phyloP scores from a whole-genome alignment of 345 rosid genomes.

The Eucalyptus lansdowneana region DNA sequence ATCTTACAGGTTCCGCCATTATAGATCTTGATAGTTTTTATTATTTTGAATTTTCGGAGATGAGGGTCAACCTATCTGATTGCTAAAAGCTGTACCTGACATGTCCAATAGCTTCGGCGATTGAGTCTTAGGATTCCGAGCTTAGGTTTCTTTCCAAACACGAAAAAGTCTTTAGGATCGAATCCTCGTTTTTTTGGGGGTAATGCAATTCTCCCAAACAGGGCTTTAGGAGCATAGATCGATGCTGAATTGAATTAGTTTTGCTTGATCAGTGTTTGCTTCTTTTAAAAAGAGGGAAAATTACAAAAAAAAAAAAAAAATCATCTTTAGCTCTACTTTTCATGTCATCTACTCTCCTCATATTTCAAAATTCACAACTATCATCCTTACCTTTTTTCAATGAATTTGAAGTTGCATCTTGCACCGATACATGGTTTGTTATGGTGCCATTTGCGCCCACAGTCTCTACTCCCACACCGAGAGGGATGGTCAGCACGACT shows the following conservation, averaged over 20 bases:
- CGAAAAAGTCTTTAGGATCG: background rate
- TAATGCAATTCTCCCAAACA: background rate
- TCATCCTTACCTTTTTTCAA: background rate
- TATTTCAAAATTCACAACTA: background rate
- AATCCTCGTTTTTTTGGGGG: background rate
- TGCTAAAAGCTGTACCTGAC: background rate
- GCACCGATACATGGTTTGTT: background rate
- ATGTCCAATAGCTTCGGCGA: background rate
- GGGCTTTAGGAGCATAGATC: background rate
- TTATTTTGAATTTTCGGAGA: background rate
- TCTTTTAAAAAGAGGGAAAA: background rate
- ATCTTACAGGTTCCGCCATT: background rate
- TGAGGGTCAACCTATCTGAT: background rate
- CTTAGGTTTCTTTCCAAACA: background rate
- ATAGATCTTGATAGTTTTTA: background rate
- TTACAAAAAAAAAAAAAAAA: background rate
- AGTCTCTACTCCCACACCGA: background rate
- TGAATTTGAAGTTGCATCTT: background rate
- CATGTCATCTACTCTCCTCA: background rate
- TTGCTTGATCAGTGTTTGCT: background rate
- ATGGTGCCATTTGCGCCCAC: background rate
- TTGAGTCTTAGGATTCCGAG: background rate
- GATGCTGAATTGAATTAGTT: background rate
- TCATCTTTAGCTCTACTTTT: background rate
- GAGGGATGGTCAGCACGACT: background rate